Evolutionary conservation across 495 filamentous ascomycete genomes (phyloP), one percentile per base, ranked within the genome.

Genomic region (Aspergillus funiculosus): DNA sequence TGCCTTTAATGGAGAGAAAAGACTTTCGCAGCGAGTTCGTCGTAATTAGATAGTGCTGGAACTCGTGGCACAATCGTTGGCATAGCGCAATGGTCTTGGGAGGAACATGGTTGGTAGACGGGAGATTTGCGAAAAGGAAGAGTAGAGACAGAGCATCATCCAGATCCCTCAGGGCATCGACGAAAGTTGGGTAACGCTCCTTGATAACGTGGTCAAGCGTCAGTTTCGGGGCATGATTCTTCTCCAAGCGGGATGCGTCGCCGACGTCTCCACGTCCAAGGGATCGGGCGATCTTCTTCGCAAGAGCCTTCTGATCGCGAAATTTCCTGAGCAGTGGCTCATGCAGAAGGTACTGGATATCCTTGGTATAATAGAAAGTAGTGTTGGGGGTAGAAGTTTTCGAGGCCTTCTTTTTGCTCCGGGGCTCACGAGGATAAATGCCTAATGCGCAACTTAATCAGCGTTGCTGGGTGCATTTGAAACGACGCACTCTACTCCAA

Each of bases 361-460:
- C 92, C 73, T 92, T 94, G 56, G 90, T 87, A 73, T 98, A 98
- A 78, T 98, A 98, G 72, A 95, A 98, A 46, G 94, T 97, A 11
- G 92, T 97, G 32, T 82, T 85, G 28, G 84, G 79, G 2, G 86
- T 96, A 32, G 87, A 79, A 41, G 86, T 85, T 67, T 94, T 96
- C 56, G 87, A 87, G 31, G 83, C 92, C 76, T 95, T 95, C 73
- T 92, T 96, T 77, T 89, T 94, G 64, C 82, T 94, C 43, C 92
- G 77, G 27, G 92, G 92, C 72, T 98, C 94, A 61, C 92, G 82
- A 47, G 92, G 92, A 66, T 96, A 97, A 50, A 98, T 97, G 55
- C 92, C 81, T 83, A 19, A 30, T 11, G 18, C 17, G 13, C 29
- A 32, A 17, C 9, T 21, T 8, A 10, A 32, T 39, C 14, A 32